Conservation (phyloP, 495 filamentous ascomycete species). For the Trichoderma orchidacearum region DNA sequence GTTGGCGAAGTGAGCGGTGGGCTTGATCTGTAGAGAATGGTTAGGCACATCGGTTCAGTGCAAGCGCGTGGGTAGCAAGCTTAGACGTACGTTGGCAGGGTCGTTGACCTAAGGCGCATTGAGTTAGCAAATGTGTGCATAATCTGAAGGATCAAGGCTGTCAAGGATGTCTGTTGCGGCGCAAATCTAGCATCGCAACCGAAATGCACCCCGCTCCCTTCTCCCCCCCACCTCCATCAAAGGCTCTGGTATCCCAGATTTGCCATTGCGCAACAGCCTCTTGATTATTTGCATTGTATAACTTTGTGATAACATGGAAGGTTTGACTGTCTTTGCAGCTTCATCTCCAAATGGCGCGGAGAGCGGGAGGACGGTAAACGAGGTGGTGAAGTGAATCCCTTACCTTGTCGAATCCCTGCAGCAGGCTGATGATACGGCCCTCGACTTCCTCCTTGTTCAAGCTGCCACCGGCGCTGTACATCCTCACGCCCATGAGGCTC, state of each 20-base stretch:
- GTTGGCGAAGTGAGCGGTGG: constrained; percentile 78
- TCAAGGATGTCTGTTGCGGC: not conserved
- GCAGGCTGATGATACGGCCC: constrained; percentile 79
- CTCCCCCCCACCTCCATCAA: not conserved
- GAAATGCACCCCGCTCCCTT: not conserved
- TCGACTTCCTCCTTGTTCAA: constrained; percentile 75
- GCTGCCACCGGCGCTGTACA: constrained; percentile 72
- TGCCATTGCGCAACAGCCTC: not conserved
- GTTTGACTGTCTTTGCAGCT: too few species aligned
- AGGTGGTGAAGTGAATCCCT: too few species aligned
- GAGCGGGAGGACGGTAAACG: too few species aligned
- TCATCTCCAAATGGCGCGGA: too few species aligned
- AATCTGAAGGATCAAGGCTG: not conserved
- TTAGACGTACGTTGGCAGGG: constrained; percentile 50
- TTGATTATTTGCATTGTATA: not conserved
- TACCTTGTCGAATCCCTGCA: constrained; percentile 97
- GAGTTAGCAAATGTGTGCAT: constrained; percentile 11
- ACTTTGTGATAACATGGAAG: not conserved
- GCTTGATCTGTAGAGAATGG: constrained; percentile 48
- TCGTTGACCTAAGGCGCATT: constrained; percentile 49
- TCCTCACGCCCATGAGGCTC: constrained; percentile 38
- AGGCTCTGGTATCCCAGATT: not conserved
- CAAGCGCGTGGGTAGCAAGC: not conserved
- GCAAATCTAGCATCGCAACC: not conserved
- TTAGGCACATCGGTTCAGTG: not conserved